Percentiles rank a stretch among this genome's conserved stretches.
phyloP scores from a whole-genome alignment of 169 alveolate genomes.

The Theileria luwenshuni region DNA sequence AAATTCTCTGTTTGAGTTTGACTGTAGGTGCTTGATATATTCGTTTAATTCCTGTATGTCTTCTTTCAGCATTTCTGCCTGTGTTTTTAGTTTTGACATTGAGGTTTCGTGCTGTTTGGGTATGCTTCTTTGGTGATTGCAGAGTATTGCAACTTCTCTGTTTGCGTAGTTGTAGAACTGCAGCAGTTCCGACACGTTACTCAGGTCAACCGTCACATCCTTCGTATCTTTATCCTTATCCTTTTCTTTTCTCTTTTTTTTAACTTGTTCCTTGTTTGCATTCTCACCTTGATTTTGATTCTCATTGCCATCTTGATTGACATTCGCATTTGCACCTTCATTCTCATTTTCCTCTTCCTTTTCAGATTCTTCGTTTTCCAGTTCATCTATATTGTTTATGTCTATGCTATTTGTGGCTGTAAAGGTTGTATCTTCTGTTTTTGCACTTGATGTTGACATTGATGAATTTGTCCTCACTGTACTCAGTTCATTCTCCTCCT shows the following conservation, averaged over 20 bases:
- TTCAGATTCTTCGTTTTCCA: constrained; percentile 10
- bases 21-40: constrained; percentile 81
- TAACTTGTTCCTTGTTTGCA: background rate
- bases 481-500: constrained; percentile 24
- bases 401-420: constrained; percentile 34
- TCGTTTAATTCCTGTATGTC: constrained; percentile 83
- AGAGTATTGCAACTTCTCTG: constrained; percentile 96
- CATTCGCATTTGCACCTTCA: background rate
- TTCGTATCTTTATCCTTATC: constrained; percentile 54
- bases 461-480: constrained; percentile 42
- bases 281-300: background rate
- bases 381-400: constrained; percentile 26
- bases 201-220: constrained; percentile 76
- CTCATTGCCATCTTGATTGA: constrained; percentile 9
- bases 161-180: constrained; percentile 96
- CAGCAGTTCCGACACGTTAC: constrained; percentile 85
- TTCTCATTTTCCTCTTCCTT: constrained; percentile 39
- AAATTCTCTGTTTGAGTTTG: constrained; percentile 66
- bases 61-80: constrained; percentile 81
- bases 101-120: constrained; percentile 94
- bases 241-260: constrained; percentile 9
- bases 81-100: constrained; percentile 88
- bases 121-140: constrained; percentile 94
- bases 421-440: constrained; percentile 33
- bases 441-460: constrained; percentile 23